Evolutionary conservation across 2,329 filamentous ascomycete species (phyloP).

Genomic region (Beauveria asiatica): DNA sequence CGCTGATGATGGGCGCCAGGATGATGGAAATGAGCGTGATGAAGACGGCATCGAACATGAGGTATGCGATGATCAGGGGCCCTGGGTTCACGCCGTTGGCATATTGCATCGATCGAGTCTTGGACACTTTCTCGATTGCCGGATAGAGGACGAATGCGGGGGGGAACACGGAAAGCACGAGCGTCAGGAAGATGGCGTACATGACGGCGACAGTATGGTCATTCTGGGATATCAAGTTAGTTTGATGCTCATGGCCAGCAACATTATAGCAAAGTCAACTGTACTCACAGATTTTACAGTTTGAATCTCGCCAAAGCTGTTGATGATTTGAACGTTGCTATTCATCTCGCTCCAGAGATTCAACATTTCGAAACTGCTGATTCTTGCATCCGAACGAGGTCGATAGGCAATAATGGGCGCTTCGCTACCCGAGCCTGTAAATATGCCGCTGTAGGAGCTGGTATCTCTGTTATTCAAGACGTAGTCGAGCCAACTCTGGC

Average conservation of each 20-base stretch:
- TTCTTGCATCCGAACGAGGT: neutral
- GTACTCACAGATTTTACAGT: neutral
- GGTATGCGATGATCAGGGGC: conserved; percentile 73
- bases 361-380: neutral
- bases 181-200: conserved; percentile 61
- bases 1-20: conserved; percentile 30
- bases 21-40: conserved; percentile 55
- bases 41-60: conserved; percentile 66
- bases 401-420: conserved; percentile 1
- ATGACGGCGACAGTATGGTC: conserved; percentile 18
- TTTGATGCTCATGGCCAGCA: neutral
- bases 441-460: neutral
- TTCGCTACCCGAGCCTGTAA: neutral
- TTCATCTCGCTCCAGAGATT: conserved; percentile 5
- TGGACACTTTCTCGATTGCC: conserved; percentile 64
- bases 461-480: neutral
- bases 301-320: neutral
- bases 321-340: neutral
- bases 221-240: neutral
- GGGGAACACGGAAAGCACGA: conserved; percentile 56
- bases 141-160: conserved; percentile 70
- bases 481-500: neutral
- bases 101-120: conserved; percentile 74
- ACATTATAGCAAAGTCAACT: neutral
- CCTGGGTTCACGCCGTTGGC: conserved; percentile 73